Percentiles rank a stretch among this genome's conserved stretches.
phyloP scores from a whole-genome alignment of 169 alveolate genomes.

The Plasmodium vivax region DNA sequence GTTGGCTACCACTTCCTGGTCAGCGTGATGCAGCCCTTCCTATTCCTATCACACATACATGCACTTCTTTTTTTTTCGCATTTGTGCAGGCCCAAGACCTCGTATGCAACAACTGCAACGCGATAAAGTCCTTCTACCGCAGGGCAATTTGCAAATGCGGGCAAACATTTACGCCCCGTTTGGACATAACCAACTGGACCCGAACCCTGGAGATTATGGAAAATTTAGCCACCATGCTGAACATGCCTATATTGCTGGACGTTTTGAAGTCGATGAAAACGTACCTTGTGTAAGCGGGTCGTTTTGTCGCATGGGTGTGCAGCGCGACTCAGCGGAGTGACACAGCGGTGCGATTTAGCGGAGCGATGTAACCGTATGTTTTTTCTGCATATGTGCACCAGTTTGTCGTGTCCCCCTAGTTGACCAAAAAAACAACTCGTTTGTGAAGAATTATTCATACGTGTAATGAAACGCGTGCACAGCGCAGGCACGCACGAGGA shows the following conservation, averaged over 20 bases:
- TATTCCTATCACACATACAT: neutral
- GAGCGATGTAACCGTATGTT: neutral
- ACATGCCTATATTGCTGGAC: conserved; percentile 52
- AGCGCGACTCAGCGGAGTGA: neutral
- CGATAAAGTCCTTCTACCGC: conserved; percentile 67
- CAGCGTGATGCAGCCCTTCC: neutral
- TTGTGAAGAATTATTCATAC: neutral
- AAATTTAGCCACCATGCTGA: conserved; percentile 55
- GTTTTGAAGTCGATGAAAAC: conserved; percentile 65
- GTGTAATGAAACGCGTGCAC: neutral
- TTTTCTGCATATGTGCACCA: neutral
- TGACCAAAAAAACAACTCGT: conserved; percentile 5
- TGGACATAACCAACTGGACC: conserved; percentile 50
- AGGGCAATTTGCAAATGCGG: conserved; percentile 72
- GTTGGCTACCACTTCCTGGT: neutral
- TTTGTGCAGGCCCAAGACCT: conserved; percentile 63
- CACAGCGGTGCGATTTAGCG: neutral
- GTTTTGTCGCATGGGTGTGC: neutral
- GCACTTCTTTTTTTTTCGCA: neutral
- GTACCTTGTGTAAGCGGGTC: conserved; percentile 25
- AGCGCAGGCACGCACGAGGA: neutral
- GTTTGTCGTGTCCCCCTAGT: neutral
- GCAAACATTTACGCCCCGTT: conserved; percentile 37
- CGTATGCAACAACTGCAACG: conserved; percentile 63
- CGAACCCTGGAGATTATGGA: conserved; percentile 59